phyloP scores from a whole-genome alignment of 345 rosid species.

The Citrus hindsii region DNA sequence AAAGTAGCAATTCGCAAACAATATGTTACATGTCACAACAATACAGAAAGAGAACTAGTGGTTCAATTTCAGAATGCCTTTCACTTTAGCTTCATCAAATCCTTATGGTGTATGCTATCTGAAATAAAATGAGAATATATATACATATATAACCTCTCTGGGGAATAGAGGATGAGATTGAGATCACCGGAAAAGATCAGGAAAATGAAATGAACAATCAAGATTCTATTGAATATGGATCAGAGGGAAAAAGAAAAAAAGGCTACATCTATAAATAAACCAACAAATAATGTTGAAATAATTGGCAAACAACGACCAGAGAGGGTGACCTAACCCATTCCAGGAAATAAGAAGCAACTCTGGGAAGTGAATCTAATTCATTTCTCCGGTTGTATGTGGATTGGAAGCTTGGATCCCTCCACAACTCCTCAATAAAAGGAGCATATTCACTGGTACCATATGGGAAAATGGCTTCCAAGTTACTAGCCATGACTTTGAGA shows the following conservation, averaged over 20 bases:
- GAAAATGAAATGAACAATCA: neutral
- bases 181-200: neutral
- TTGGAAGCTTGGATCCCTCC: conserved; percentile 74
- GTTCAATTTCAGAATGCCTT: neutral
- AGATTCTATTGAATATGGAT: neutral
- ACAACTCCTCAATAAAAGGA: conserved; percentile 58
- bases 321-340: conserved; percentile 51
- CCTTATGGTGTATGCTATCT: neutral
- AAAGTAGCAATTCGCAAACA: neutral
- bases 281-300: neutral
- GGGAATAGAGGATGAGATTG: neutral
- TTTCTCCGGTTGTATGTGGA: conserved; percentile 73
- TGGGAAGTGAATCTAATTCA: conserved; percentile 63
- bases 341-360: conserved; percentile 73
- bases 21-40: neutral
- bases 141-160: neutral
- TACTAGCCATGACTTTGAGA: conserved; percentile 47
- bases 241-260: neutral
- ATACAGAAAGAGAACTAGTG: neutral
- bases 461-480: conserved; percentile 61
- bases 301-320: conserved; percentile 4
- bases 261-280: neutral
- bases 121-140: neutral
- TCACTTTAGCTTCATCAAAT: neutral
- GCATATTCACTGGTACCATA: conserved; percentile 58